phyloP scores from a whole-genome alignment of 23 red algal genomes.

The Gracilaria domingensis region DNA sequence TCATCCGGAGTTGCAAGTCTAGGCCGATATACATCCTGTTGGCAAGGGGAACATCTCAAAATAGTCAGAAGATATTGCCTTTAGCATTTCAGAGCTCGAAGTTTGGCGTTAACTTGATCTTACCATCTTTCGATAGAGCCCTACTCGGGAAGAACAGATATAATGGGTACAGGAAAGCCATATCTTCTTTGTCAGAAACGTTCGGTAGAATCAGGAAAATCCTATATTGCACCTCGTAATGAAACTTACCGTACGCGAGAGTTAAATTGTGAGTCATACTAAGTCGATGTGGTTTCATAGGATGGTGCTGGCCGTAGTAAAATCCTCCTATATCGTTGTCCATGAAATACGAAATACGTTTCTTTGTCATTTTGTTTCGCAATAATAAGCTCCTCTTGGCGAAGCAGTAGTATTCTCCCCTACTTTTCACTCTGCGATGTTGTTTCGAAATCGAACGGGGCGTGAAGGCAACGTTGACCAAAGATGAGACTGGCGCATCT shows the following conservation, averaged over 20 bases:
- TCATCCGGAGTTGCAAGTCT: slow-evolving; percentile 87
- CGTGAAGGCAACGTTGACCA: neutral
- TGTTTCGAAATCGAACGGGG: neutral
- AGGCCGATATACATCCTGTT: slow-evolving; percentile 92
- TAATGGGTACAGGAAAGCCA: neutral
- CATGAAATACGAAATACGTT: slow-evolving; percentile 93
- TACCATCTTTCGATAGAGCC: slow-evolving; percentile 82
- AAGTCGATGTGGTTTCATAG: slow-evolving; percentile 97
- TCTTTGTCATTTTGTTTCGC: slow-evolving; percentile 44
- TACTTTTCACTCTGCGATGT: neutral
- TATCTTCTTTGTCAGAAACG: neutral
- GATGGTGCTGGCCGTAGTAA: slow-evolving; percentile 98
- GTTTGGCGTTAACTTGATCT: slow-evolving; percentile 13
- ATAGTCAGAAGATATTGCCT: neutral
- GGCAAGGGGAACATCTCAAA: neutral
- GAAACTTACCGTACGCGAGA: slow-evolving; percentile 89
- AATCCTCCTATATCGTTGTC: slow-evolving; percentile 96
- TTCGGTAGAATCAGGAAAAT: neutral
- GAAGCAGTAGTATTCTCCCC: neutral
- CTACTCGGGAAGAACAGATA: slow-evolving; percentile 5
- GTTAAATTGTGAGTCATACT: slow-evolving; percentile 94
- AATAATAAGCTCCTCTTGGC: neutral
- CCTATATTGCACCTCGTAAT: neutral
- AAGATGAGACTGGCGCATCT: neutral
- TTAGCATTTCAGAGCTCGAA: neutral